Evolutionary conservation across 1,284 basidiomycete species (phyloP), one percentile per base, ranked within the genome.

Genomic region (Ceratobasidium sp.): DNA sequence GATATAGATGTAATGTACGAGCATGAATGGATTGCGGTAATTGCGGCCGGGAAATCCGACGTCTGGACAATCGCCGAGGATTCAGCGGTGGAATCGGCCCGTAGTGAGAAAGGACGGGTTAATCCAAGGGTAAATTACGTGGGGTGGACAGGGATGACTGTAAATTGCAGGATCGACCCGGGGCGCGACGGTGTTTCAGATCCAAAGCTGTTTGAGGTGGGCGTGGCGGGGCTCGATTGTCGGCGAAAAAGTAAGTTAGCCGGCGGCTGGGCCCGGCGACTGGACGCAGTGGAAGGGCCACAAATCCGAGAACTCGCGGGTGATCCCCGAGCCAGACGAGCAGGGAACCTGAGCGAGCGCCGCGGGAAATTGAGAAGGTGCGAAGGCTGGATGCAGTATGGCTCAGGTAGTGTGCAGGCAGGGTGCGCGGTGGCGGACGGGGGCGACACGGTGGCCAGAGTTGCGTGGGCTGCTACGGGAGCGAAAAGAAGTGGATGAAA

Each of bases 401-500:
- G 50, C 13, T 21, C 21, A 7, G 26, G n/a, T 9, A 2, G 6
- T n/a, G 54, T 35, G 54, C 54, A 28, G 38, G 30, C 6, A 57
- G 38, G 32, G 54, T 8, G 54, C 26, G 54, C 18, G 9, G 54
- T 54, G 28, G 21, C 5, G 50, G 50, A 28, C 18, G 50, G 50
- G 21, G 8, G 50, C 18, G 47, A n/a, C 7, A 49, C 47, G 47
- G 47, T 16, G 16, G 47, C 7, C 18, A 13, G 52, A 9, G 28
- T n/a, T 26, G 43, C 21, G 61, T 63, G 61, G 61, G 61, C 21
- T 63, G 44, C 28, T 23, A 46, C 43, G 61, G 46, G 28, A 11
- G 44, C 63, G 63, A 66, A 66, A 54, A 66, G 63, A 66, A 66
- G 63, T 4, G 4, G 14, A n/a, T n/a, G n/a, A n/a, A n/a, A 30